phyloP scores from a whole-genome alignment of 441 rosid species.

The Pelargonium cotyledonis region DNA sequence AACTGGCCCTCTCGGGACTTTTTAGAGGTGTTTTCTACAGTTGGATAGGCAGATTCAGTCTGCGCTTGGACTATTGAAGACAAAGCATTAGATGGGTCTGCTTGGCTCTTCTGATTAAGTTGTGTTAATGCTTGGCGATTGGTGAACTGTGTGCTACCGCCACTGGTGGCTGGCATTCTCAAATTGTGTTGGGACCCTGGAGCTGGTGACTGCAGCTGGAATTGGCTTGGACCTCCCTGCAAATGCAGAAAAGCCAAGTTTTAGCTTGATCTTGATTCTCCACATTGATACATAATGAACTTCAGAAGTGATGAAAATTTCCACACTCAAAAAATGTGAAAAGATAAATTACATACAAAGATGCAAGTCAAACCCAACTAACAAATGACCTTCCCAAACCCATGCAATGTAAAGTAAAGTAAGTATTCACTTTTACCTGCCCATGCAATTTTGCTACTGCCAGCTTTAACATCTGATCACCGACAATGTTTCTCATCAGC shows the following conservation, averaged over 20 bases:
- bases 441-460: slow-evolving; percentile 59
- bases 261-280: slow-evolving; percentile 15
- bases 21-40: slow-evolving; percentile 40
- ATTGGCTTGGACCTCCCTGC: slow-evolving; percentile 50
- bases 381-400: no score
- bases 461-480: slow-evolving; percentile 79
- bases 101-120: slow-evolving; percentile 30
- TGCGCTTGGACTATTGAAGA: slow-evolving; percentile 22
- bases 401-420: no score
- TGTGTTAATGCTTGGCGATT: slow-evolving; percentile 30
- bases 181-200: slow-evolving; percentile 30
- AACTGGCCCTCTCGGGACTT: slow-evolving; percentile 33
- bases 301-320: neutral
- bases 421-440: slow-evolving; percentile 30
- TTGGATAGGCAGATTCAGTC: slow-evolving; percentile 32
- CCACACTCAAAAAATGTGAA: no score
- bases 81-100: slow-evolving; percentile 11
- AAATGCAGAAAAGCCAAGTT: slow-evolving; percentile 17
- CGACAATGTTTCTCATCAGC: slow-evolving; percentile 72
- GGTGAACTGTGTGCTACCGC: slow-evolving; percentile 34
- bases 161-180: slow-evolving; percentile 38
- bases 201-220: slow-evolving; percentile 46
- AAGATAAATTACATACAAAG: no score
- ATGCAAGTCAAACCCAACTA: no score
- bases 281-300: neutral